phyloP scores from a whole-genome alignment of 768 basidiomycete genomes.

The Psilocybe cyanescens region DNA sequence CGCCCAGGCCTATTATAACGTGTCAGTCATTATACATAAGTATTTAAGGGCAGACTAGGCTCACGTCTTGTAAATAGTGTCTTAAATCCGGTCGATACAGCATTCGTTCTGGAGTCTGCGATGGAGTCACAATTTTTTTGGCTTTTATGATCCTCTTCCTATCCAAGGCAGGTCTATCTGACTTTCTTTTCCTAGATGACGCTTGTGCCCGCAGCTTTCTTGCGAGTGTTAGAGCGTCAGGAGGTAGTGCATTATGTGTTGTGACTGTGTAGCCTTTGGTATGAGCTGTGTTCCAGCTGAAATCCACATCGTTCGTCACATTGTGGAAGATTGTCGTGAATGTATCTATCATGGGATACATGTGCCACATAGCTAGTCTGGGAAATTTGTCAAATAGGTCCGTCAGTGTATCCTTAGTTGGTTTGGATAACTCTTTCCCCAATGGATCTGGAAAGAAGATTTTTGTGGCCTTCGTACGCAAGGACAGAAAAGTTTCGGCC shows the following conservation, averaged over 20 bases:
- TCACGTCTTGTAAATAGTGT: no score
- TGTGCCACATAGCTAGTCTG: not conserved
- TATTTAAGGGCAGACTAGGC: no score
- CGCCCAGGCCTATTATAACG: no score
- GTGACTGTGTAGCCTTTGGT: not conserved
- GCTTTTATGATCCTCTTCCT: no score
- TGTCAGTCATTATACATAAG: no score
- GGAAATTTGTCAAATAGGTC: not conserved
- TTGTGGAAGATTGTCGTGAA: not conserved
- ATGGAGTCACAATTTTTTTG: no score
- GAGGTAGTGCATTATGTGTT: not conserved
- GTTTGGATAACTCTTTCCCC: not conserved
- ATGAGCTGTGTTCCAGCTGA: not conserved
- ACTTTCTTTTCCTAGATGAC: no score
- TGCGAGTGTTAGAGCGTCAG: not conserved
- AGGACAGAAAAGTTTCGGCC: not conserved
- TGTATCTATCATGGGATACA: not conserved
- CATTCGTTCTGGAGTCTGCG: no score
- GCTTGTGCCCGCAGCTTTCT: not conserved
- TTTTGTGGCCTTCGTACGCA: no score
- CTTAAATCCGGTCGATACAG: no score
- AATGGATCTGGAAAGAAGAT: not conserved
- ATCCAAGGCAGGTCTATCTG: no score
- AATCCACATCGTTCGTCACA: not conserved
- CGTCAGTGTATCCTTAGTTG: not conserved